Base-by-base conservation (phyloP, 177 flowering plant species). In the Telopea speciosissima region DNA sequence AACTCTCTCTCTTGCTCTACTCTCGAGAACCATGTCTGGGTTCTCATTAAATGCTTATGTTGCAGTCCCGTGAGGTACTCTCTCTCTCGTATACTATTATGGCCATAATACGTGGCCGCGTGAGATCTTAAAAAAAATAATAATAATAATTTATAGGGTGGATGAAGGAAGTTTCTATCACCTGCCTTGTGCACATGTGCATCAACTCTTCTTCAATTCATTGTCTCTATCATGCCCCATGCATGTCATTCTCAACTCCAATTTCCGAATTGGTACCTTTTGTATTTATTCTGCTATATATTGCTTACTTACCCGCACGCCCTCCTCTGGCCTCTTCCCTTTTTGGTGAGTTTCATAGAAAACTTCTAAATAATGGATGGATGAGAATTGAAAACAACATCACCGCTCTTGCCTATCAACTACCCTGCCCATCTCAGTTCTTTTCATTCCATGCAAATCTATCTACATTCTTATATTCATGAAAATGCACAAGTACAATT, bases 21-120 rank as follows among this genome's bases (percentile, higher is more conserved):
- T 9, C 8, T 8, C 12, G 13, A 11, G 24, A 40, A 42, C 24
- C 7, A 74, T 64, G 42, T 11, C 31, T 59, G 22, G 77, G 66
- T 52, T 66, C 52, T 16, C 70, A 83, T 60, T 89, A 74, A 90
- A 86, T 90, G 88, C 82, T 17, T 42, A 67, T 74, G 91, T 66
- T 78, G 78, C 78, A 76, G 73, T 84, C 92, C 73, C 96, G 92
- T 90, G 92, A 90, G 76, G 31, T 28, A 28, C 92, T 90, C 92
- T 89, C 70, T 65, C 72, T 62, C 68, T 66, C 89, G 90, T 78
- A 83, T 79, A 78, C 79, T 73, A 81, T 24, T 85, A 79, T 78
- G 85, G 77, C 14, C 74, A 80, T 83, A 80, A 87, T 84, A 81
- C 85, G 73, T 70, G 70, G 58, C 59, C 70, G 31, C 59, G 84